phyloP scores from a whole-genome alignment of 2,329 filamentous ascomycete genomes.

The Saccharata proteae region DNA sequence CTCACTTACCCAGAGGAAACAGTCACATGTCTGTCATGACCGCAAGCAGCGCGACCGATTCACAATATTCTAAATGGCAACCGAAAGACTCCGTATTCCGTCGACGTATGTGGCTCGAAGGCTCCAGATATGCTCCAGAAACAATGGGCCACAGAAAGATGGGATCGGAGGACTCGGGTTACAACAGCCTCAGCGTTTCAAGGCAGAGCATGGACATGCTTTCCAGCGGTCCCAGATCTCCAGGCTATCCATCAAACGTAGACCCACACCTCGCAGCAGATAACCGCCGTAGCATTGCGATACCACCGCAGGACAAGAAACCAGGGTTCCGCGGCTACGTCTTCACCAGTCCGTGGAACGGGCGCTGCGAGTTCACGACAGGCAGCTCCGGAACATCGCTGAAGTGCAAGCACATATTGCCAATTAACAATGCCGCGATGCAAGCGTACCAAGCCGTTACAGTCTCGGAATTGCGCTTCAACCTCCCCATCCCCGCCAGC shows the following conservation, averaged over 20 bases:
- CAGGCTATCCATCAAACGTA: no score
- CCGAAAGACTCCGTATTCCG: constrained; percentile 23
- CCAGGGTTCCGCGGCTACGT: constrained; percentile 54
- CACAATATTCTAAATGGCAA: no score
- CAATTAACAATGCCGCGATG: constrained; percentile 26
- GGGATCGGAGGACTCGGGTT: constrained; percentile 20
- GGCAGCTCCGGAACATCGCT: constrained; percentile 63
- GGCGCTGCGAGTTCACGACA: constrained; percentile 74
- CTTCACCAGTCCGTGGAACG: constrained; percentile 79
- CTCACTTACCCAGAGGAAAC: constrained; percentile 6
- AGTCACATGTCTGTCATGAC: no score
- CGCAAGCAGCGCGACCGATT: no score
- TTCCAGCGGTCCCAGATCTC: no score
- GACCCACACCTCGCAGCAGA: no score
- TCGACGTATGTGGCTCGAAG: constrained; percentile 37
- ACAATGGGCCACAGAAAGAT: constrained; percentile 28
- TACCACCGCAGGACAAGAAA: constrained; percentile 27
- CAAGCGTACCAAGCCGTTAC: constrained; percentile 27
- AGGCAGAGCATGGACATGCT: constrained; percentile 1
- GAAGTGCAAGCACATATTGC: constrained; percentile 61
- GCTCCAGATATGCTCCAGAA: constrained; percentile 25
- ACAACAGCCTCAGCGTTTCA: constrained; percentile 32
- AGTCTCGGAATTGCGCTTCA: constrained; percentile 83
- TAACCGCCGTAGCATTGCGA: constrained; percentile 11
- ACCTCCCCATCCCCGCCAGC: constrained; percentile 48